A percentile compares a stretch with the other conserved stretches of the same genome.
phyloP scores from a whole-genome alignment of 352 stramenopile genomes.

The Phytophthora foliorum region DNA sequence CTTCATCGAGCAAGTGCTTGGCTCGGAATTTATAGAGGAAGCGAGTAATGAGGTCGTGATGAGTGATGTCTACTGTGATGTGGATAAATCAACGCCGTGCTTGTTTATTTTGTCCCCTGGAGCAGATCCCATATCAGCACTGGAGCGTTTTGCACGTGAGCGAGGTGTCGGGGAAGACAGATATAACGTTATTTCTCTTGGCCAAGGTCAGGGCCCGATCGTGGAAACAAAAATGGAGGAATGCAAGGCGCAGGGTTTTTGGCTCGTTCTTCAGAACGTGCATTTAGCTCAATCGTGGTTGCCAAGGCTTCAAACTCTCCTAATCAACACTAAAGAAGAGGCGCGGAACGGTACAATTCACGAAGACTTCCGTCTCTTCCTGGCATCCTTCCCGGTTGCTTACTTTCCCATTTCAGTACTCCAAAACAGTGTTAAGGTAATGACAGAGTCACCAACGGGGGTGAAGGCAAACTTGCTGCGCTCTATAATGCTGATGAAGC shows the following conservation, averaged over 20 bases:
- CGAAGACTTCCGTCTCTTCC: slow-evolving; percentile 70
- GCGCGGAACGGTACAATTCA: slow-evolving; percentile 50
- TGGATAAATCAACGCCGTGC: slow-evolving; percentile 71
- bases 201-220: slow-evolving; percentile 79
- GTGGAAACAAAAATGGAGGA: slow-evolving; percentile 69
- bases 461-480: slow-evolving; percentile 81
- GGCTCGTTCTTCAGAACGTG: slow-evolving; percentile 82
- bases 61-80: slow-evolving; percentile 60
- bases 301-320: slow-evolving; percentile 60
- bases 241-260: slow-evolving; percentile 59
- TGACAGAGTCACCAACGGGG: slow-evolving; percentile 77
- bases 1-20: slow-evolving; percentile 59
- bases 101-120: slow-evolving; percentile 84
- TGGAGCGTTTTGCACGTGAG: slow-evolving; percentile 64
- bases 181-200: slow-evolving; percentile 76
- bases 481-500: slow-evolving; percentile 60
- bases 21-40: slow-evolving; percentile 30
- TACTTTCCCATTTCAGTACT: slow-evolving; percentile 83
- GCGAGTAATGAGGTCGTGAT: slow-evolving; percentile 37
- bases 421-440: slow-evolving; percentile 84
- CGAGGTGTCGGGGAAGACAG: slow-evolving; percentile 43
- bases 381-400: slow-evolving; percentile 69
- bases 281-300: slow-evolving; percentile 85
- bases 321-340: slow-evolving; percentile 46
- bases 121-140: slow-evolving; percentile 60